A percentile compares a stretch with the other conserved stretches of the same genome.
phyloP scores from a whole-genome alignment of 768 basidiomycete genomes.

The Leccinum disarticulatum region DNA sequence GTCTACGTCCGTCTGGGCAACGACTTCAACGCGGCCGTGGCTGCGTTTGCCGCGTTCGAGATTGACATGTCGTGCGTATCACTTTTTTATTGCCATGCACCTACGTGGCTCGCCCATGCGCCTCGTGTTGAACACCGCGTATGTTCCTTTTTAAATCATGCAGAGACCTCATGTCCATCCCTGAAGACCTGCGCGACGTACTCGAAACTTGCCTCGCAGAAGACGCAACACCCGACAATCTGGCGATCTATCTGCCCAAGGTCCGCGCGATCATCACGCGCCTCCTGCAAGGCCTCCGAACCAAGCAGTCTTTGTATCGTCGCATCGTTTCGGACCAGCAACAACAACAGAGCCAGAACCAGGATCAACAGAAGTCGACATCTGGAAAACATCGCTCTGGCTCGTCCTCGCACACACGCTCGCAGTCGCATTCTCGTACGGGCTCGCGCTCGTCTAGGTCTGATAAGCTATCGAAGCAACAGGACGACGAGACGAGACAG shows the following conservation, averaged over 20 bases:
- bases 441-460: slow-evolving; percentile 60
- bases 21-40: slow-evolving; percentile 93
- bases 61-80: slow-evolving; percentile 87
- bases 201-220: slow-evolving; percentile 92
- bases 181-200: slow-evolving; percentile 83
- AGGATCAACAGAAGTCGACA: not conserved
- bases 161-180: slow-evolving; percentile 86
- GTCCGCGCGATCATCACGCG: slow-evolving; percentile 92
- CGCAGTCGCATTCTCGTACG: slow-evolving; percentile 52
- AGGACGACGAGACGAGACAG: slow-evolving; percentile 45
- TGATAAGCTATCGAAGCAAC: slow-evolving; percentile 34
- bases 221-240: slow-evolving; percentile 80
- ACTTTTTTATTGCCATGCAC: slow-evolving; percentile 6
- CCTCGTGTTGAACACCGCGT: slow-evolving; percentile 17
- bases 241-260: slow-evolving; percentile 85
- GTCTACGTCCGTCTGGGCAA: slow-evolving; percentile 96
- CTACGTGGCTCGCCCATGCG: not conserved
- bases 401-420: slow-evolving; percentile 54
- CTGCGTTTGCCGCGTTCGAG: slow-evolving; percentile 79
- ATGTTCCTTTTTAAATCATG: slow-evolving; percentile 2
- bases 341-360: slow-evolving; percentile 22
- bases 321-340: slow-evolving; percentile 65
- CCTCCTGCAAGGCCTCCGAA: slow-evolving; percentile 89
- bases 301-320: slow-evolving; percentile 87
- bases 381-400: slow-evolving; percentile 41